Conservation (phyloP, 176 grass and related monocot genomes). For the Oryza punctata region DNA sequence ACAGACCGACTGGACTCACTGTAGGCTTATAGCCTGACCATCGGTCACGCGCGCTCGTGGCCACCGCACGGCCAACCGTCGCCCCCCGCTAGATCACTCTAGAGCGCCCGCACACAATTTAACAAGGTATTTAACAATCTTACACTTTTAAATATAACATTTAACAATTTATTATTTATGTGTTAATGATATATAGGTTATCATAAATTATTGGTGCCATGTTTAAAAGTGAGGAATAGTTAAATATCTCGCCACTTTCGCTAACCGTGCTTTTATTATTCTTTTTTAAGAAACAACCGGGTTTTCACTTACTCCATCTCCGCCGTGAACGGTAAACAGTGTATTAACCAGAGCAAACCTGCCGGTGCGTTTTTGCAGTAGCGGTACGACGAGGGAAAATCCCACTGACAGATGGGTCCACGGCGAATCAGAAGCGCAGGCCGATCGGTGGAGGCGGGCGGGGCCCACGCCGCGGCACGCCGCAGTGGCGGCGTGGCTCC, state of each 20-base stretch:
- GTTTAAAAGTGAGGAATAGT: no score
- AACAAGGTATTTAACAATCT: no score
- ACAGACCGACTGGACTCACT: neutral
- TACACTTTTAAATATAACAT: no score
- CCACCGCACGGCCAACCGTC: neutral
- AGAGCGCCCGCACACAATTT: neutral
- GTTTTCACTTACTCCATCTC: no score
- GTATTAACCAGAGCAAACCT: neutral
- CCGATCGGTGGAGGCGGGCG: neutral
- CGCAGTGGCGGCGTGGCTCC: neutral
- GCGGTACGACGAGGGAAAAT: neutral
- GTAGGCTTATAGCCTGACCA: neutral
- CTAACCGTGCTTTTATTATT: no score
- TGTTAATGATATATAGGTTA: no score
- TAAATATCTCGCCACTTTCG: no score
- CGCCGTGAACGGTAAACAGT: neutral
- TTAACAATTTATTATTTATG: no score
- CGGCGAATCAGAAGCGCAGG: neutral
- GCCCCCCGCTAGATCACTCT: neutral
- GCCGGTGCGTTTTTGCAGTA: neutral
- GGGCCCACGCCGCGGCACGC: constrained; percentile 20
- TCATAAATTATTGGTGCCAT: no score
- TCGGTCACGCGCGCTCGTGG: neutral
- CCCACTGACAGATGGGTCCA: neutral
- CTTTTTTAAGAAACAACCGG: no score